Base-by-base conservation (phyloP, 768 basidiomycete species). In the Trametes sanguinea region DNA sequence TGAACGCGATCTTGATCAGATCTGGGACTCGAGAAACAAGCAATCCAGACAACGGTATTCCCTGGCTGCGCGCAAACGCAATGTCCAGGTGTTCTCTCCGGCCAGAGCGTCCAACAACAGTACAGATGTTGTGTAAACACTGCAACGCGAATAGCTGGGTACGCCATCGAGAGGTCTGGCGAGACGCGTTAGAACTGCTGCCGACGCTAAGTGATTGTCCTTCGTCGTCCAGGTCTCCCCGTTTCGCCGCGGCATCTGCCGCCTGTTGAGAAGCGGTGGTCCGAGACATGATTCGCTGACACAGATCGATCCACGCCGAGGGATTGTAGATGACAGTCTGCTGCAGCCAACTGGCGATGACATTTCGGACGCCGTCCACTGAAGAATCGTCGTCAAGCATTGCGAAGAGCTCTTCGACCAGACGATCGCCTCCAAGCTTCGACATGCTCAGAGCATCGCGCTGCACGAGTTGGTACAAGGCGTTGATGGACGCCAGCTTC, bases 1-100 rank as follows among this genome's bases (percentile, higher is more conserved):
- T 96, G 73, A 99, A 98, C 0, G 97, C 96, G 89, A 98, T 97
- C 76, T 85, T 92, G 75, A 99, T 96, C 60, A 99, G 78, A 75
- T 99, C 97, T 6, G 90, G 87, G 7, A 98, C 86, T 17, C 95
- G 85, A 16, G 90, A 88, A 42, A 92, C 89, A 16, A 99, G 80
- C 48, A 98, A 78, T 1, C 85, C 84, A 6, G 83, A 78, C 3
- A 80, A 71, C 2, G 83, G 76, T 6, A 90, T 65, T 1, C 90
- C 88, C 29, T 81, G 77, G 45, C 74, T 78, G 47, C 85, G 79
- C 2, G 94, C 95, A 64, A 86, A 81, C 2, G 80, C 78, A 32
- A 91, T 83, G 71, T 96, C 89, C 39, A 97, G 78, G 68, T 98
- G 94, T 69, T 99, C 95, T 62, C 80, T 81, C 59, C 88, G 80